Evolutionary conservation across 352 stramenopile species (phyloP).

Genomic region (Pythium grandisporangium): DNA sequence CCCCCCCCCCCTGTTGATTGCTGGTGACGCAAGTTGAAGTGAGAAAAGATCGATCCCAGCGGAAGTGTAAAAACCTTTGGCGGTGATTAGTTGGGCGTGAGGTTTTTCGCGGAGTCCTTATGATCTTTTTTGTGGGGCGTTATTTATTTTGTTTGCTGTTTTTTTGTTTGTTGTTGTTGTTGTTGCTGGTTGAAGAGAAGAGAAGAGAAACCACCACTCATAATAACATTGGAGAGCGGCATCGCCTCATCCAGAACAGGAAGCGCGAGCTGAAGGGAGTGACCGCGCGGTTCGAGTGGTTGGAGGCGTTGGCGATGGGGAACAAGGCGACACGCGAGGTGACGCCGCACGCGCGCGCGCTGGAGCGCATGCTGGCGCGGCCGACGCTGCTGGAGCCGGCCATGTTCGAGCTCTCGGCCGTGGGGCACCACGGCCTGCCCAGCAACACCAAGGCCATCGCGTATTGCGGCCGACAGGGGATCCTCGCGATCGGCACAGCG

Average conservation of each 20-base stretch:
- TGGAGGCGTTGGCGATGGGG: too few relatives aligned
- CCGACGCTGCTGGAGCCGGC: conserved; percentile 22
- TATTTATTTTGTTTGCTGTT: too few relatives aligned
- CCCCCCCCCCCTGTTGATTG: too few relatives aligned
- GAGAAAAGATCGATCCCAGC: neutral
- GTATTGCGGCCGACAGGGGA: conserved; percentile 48
- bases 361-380: conserved; percentile 28
- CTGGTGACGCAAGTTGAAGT: neutral
- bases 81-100: too few relatives aligned
- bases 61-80: neutral
- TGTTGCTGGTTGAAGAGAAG: too few relatives aligned
- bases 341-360: conserved; percentile 24
- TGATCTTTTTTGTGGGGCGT: too few relatives aligned
- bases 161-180: too few relatives aligned
- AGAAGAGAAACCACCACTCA: too few relatives aligned
- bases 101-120: too few relatives aligned
- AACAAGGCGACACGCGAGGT: conserved; percentile 45
- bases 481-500: conserved; percentile 60
- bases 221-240: too few relatives aligned
- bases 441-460: conserved; percentile 48
- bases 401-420: conserved; percentile 36
- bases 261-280: neutral
- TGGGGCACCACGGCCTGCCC: conserved; percentile 60
- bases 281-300: neutral
- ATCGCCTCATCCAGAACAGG: neutral